Percentiles rank a stretch among this genome's conserved stretches.
These are phyloP conservation scores for Phytophthora foliorum DNA, from an alignment of 352 stramenopile genomes.

Conservation along the genomic window DNA sequence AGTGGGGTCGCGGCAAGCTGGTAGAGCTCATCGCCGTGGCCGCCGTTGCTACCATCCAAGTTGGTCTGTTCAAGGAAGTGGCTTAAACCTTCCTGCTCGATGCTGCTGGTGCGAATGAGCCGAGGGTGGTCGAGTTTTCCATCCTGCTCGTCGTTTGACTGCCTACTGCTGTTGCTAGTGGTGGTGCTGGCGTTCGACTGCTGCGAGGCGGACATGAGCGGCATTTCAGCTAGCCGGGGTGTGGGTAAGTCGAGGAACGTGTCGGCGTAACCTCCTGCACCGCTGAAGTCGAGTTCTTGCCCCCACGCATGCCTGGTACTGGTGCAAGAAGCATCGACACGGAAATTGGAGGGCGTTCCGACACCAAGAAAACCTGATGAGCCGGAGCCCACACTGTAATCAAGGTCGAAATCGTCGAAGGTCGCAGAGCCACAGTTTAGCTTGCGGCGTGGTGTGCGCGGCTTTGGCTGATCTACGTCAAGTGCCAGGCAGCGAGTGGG, in stretches of 20 bases:
- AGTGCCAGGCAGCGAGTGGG: slow-evolving; percentile 60
- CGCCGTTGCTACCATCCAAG: slow-evolving; percentile 37
- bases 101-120: slow-evolving; percentile 71
- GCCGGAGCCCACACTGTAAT: slow-evolving; percentile 27
- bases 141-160: slow-evolving; percentile 22
- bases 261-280: slow-evolving; percentile 51
- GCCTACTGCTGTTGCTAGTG: slow-evolving; percentile 26
- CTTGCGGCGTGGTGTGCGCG: slow-evolving; percentile 72
- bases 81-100: slow-evolving; percentile 83
- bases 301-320: slow-evolving; percentile 68
- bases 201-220: slow-evolving; percentile 29
- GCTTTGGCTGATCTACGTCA: slow-evolving; percentile 70
- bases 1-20: slow-evolving; percentile 31
- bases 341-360: slow-evolving; percentile 76
- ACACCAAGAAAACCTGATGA: slow-evolving; percentile 58
- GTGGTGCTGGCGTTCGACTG: slow-evolving; percentile 31
- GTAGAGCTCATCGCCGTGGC: slow-evolving; percentile 39
- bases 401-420: slow-evolving; percentile 69
- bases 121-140: slow-evolving; percentile 56
- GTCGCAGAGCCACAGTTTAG: slow-evolving; percentile 60
- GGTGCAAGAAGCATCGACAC: slow-evolving; percentile 38
- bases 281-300: slow-evolving; percentile 65
- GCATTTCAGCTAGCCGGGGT: slow-evolving; percentile 65
- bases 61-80: slow-evolving; percentile 80
- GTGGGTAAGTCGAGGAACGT: slow-evolving; percentile 83